A percentile compares a stretch with the other conserved stretches of the same genome.
Evolutionary conservation across 169 alveolate species (phyloP).

Genomic region (Amoebophrya sp.): DNA sequence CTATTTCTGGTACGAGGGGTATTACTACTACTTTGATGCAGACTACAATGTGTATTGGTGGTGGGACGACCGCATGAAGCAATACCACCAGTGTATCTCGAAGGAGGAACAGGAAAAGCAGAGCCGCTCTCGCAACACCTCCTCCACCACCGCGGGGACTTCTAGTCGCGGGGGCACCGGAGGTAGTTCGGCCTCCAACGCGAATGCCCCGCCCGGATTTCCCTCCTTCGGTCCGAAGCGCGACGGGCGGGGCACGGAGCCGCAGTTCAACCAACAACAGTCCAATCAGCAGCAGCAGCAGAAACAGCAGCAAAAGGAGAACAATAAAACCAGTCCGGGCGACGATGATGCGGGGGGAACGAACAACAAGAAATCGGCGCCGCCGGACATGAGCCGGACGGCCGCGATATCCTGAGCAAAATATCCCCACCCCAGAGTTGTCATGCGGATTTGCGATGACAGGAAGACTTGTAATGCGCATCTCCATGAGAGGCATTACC

Average conservation of each 20-base stretch:
- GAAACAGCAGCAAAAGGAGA: no score
- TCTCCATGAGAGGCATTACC: no score
- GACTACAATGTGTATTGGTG: conserved; percentile 5
- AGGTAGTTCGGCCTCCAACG: background rate
- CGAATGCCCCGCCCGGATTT: background rate
- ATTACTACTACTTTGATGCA: background rate
- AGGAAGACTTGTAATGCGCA: no score
- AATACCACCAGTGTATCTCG: background rate
- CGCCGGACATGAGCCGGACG: background rate
- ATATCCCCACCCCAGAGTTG: no score
- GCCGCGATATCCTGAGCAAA: no score
- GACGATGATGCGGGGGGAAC: background rate
- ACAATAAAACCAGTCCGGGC: no score
- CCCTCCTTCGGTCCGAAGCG: background rate
- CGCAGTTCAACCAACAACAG: no score
- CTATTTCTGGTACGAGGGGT: background rate
- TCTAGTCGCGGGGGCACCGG: background rate
- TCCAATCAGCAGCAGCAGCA: no score
- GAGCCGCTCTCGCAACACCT: no score
- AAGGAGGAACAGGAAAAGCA: background rate
- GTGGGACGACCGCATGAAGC: background rate
- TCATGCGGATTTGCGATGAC: no score
- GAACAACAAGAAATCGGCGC: background rate
- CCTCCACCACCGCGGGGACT: background rate
- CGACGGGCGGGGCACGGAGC: no score